Evolutionary conservation across 805 yeast species (phyloP), one percentile per base, ranked within the genome.

Genomic region (Suhomyces sp.): DNA sequence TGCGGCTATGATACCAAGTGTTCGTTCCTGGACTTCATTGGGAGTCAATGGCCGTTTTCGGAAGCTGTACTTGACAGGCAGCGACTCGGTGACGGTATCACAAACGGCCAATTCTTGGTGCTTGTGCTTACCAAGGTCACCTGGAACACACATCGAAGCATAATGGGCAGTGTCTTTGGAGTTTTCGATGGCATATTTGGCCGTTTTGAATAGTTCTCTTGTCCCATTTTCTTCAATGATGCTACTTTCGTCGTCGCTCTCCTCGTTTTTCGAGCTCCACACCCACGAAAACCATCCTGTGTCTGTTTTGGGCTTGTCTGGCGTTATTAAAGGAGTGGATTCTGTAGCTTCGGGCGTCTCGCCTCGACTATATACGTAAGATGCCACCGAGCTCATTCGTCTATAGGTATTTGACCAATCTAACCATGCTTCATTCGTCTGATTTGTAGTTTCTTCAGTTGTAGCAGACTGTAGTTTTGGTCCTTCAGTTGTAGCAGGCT

Each of bases 31-130:
- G 13, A 62, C 54, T 58, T 75, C 77, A 44, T 63, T 66, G 4
- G 74, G 72, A 6, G 65, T 58, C 2, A 72, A 44, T 0, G 78
- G 78, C 19, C 65, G 60, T 44, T 64, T 69, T 35, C 60, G 63
- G 37, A 62, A 57, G 39, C 61, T 62, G 53, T 67, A 71, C 44
- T 55, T 58, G 1, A 73, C 76, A 3, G 79, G 79, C 25, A 55
- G 61, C 1, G 43, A 29, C 49, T 69, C 71, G 2, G 76, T 65
- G 5, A 55, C 48, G 2, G 78, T 73, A 12, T 65, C 72, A 44
- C 59, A 52, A 1, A 74, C 78, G 1, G 75, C 66, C 37, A 75
- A 51, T 48, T 71, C 74, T 7, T 48, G 44, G 6, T 45, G 48
- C 45, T 39, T 39, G 10, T 43, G 22, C 41, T 37, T 37, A 6